Percentiles rank a stretch among this genome's conserved stretches.
phyloP scores from a whole-genome alignment of 2,329 filamentous ascomycete genomes.

The Blastomyces emzantsi region DNA sequence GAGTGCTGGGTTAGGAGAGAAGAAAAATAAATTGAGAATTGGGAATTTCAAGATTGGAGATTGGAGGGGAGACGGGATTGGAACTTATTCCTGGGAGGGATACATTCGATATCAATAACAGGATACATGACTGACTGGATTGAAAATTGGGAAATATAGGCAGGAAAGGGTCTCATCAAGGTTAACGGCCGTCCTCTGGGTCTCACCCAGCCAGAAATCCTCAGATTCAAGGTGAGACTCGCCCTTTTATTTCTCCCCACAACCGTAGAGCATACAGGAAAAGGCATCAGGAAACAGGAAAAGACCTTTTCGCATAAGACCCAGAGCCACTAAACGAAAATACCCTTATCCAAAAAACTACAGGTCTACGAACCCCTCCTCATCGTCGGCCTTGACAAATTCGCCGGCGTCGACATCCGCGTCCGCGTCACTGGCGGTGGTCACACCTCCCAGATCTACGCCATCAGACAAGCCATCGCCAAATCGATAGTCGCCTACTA shows the following conservation, averaged over 20 bases:
- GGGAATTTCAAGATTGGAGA: background rate
- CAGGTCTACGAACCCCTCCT: constrained; percentile 98
- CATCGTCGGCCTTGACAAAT: constrained; percentile 95
- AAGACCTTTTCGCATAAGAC: background rate
- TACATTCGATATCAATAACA: constrained; percentile 5
- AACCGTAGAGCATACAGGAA: background rate
- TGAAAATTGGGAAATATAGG: constrained; percentile 35
- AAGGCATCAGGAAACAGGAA: background rate
- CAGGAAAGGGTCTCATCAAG: constrained; percentile 87
- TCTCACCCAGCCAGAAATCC: constrained; percentile 90
- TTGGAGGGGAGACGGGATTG: background rate
- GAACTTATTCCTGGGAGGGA: background rate
- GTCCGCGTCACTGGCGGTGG: constrained; percentile 95
- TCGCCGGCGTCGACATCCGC: constrained; percentile 92
- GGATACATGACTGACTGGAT: background rate
- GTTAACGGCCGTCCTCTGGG: constrained; percentile 95
- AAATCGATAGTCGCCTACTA: constrained; percentile 98
- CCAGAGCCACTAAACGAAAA: background rate
- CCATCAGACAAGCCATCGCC: constrained; percentile 97
- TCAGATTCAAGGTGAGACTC: constrained; percentile 77
- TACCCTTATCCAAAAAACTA: constrained; percentile 12
- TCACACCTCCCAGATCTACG: constrained; percentile 96
- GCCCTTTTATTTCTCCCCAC: constrained; percentile 5
- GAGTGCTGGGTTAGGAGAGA: constrained; percentile 13
- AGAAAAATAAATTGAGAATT: background rate